Evolutionary conservation across 225 moss, liverwort and hornwort species (phyloP).

Genomic region (Physcomitrellopsis africana): DNA sequence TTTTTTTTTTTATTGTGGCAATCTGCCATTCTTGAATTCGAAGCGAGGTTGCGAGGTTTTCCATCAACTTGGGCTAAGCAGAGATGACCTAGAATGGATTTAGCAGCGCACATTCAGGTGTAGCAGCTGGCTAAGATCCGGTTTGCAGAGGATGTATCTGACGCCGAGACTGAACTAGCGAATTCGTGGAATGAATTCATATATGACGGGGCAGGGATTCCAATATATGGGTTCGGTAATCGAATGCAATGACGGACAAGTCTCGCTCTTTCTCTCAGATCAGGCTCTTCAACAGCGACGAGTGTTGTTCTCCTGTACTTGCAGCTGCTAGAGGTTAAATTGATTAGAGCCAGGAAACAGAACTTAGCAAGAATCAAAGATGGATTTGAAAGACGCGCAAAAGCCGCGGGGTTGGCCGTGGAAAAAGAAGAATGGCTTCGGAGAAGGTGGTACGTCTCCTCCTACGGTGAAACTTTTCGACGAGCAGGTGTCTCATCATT

Average conservation of each 20-base stretch:
- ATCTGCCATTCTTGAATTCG: too few species aligned
- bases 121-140: background rate
- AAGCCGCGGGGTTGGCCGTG: constrained; percentile 43
- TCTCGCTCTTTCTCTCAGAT: too few species aligned
- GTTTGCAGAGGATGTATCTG: background rate
- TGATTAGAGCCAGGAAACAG: background rate
- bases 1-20: too few species aligned
- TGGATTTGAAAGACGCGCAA: constrained; percentile 43
- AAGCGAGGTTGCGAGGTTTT: too few species aligned
- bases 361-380: background rate
- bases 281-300: too few species aligned
- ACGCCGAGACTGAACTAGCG: background rate
- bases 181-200: background rate
- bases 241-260: too few species aligned
- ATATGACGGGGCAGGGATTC: too few species aligned
- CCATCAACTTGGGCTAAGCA: too few species aligned
- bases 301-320: background rate
- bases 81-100: constrained; percentile 9
- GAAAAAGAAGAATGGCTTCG: constrained; percentile 44
- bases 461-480: constrained; percentile 38
- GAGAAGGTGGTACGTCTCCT: constrained; percentile 30
- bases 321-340: background rate
- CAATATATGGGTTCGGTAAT: background rate
- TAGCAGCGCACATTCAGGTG: background rate
- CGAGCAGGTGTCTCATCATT: constrained; percentile 22